These are phyloP conservation scores for Calonectria ilicicola DNA, from an alignment of 2,329 filamentous ascomycete genomes.

Conservation along the genomic window DNA sequence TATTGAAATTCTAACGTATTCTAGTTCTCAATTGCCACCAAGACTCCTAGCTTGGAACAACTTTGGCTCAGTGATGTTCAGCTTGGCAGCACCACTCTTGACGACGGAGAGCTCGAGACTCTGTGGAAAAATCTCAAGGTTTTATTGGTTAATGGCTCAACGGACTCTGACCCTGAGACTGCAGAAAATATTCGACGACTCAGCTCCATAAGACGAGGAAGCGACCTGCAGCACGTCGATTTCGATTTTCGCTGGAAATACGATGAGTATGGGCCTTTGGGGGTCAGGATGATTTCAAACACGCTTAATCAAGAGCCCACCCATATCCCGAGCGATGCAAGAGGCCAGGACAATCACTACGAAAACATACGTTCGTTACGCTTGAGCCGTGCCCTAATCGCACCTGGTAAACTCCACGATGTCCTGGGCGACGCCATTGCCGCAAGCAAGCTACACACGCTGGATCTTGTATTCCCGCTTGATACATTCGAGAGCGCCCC, in stretches of 20 bases:
- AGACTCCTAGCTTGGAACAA: conserved; percentile 48
- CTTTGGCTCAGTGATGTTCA: conserved; percentile 46
- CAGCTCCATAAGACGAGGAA: conserved; percentile 44
- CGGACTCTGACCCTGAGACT: conserved; percentile 37
- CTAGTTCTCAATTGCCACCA: conserved; percentile 42
- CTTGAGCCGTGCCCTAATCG: conserved; percentile 40
- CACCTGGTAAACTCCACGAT: conserved; percentile 37
- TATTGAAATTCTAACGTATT: conserved; percentile 13
- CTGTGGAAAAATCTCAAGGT: conserved; percentile 48
- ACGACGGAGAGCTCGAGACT: conserved; percentile 27
- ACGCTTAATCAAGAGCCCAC: conserved; percentile 30
- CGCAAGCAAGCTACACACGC: conserved; percentile 45
- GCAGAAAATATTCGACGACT: conserved; percentile 37
- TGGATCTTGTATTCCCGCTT: conserved; percentile 52
- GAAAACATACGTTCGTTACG: conserved; percentile 44
- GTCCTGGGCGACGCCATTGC: conserved; percentile 43
- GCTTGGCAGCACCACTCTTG: conserved; percentile 26
- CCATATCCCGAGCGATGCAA: conserved; percentile 19
- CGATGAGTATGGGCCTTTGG: conserved; percentile 37
- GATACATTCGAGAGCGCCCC: conserved; percentile 34
- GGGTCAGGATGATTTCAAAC: conserved; percentile 27
- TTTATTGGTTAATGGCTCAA: conserved; percentile 41
- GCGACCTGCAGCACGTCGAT: conserved; percentile 45
- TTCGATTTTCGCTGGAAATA: conserved; percentile 45
- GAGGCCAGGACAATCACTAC: conserved; percentile 36